Percentiles rank a stretch among this genome's conserved stretches.
Evolutionary conservation across 352 stramenopile genomes (phyloP).

Genomic region (Aphanomyces invadans): DNA sequence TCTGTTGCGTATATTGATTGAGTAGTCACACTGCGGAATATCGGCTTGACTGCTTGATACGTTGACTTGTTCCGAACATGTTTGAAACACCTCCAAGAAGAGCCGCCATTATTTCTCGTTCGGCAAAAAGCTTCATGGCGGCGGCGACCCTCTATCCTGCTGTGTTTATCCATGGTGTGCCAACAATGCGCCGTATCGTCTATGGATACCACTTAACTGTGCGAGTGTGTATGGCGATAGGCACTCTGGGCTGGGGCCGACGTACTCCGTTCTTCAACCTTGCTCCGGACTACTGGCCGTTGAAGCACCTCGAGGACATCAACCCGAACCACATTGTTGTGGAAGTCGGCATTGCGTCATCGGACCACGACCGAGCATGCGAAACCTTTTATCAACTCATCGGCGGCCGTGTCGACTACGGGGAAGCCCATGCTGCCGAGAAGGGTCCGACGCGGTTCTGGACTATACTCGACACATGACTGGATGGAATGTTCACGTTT

Average conservation of each 20-base stretch:
- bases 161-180: constrained; percentile 55
- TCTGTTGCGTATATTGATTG: too few relatives aligned
- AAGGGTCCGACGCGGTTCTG: constrained; percentile 12
- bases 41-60: too few relatives aligned
- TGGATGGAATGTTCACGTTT: too few relatives aligned
- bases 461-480: too few relatives aligned
- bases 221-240: neutral
- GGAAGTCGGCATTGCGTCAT: constrained; percentile 53
- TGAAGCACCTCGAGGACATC: constrained; percentile 36
- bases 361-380: constrained; percentile 63
- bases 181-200: neutral
- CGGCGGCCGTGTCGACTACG: constrained; percentile 57
- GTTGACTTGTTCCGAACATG: neutral
- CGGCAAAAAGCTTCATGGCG: neutral
- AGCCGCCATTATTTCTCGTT: constrained; percentile 35
- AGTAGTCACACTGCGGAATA: too few relatives aligned
- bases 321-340: constrained; percentile 55
- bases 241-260: constrained; percentile 37
- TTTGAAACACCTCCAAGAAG: constrained; percentile 23
- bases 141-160: constrained; percentile 34
- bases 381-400: constrained; percentile 63
- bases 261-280: constrained; percentile 40
- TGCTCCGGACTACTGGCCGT: constrained; percentile 55
- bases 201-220: neutral
- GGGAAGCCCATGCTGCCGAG: constrained; percentile 34